A percentile compares a stretch with the other conserved stretches of the same genome.
Conservation (phyloP, 2,329 filamentous ascomycete genomes). For the Paracamarosporium sp. region DNA sequence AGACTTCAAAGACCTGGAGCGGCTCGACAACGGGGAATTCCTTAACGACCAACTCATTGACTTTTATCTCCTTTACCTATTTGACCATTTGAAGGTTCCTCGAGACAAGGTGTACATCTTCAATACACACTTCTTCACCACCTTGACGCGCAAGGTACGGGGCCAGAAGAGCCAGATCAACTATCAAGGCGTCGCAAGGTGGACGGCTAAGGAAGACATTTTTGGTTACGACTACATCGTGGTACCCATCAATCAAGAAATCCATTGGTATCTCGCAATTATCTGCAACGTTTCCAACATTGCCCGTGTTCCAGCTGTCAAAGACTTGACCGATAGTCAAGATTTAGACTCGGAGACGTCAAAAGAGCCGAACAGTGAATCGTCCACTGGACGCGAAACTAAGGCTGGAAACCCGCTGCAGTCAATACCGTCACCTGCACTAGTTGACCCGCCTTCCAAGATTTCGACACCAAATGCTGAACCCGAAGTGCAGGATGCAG, state of each 20-base stretch:
- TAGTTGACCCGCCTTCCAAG: not conserved
- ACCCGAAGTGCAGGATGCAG: slow-evolving; percentile 28
- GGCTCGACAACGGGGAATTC: slow-evolving; percentile 83
- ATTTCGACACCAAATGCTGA: slow-evolving; percentile 13
- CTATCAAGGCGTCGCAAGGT: slow-evolving; percentile 83
- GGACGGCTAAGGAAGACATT: slow-evolving; percentile 86
- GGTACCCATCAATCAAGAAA: slow-evolving; percentile 85
- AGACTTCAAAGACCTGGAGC: slow-evolving; percentile 73
- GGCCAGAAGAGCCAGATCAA: slow-evolving; percentile 67
- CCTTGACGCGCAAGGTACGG: slow-evolving; percentile 66
- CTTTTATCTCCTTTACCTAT: slow-evolving; percentile 74
- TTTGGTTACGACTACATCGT: slow-evolving; percentile 88
- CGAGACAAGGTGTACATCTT: slow-evolving; percentile 80
- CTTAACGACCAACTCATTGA: slow-evolving; percentile 92
- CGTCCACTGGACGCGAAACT: not conserved
- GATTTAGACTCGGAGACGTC: not conserved
- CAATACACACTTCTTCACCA: slow-evolving; percentile 90
- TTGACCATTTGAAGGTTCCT: slow-evolving; percentile 49
- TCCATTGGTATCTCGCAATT: slow-evolving; percentile 93
- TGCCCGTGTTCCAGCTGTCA: slow-evolving; percentile 32
- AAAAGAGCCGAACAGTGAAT: not conserved
- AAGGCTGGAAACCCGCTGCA: not conserved
- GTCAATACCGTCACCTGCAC: not conserved
- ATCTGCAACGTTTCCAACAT: slow-evolving; percentile 85
- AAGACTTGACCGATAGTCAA: not conserved